These are phyloP conservation scores for Cadophora sp. DNA, from an alignment of 2,329 filamentous ascomycete species.

Conservation along the genomic window DNA sequence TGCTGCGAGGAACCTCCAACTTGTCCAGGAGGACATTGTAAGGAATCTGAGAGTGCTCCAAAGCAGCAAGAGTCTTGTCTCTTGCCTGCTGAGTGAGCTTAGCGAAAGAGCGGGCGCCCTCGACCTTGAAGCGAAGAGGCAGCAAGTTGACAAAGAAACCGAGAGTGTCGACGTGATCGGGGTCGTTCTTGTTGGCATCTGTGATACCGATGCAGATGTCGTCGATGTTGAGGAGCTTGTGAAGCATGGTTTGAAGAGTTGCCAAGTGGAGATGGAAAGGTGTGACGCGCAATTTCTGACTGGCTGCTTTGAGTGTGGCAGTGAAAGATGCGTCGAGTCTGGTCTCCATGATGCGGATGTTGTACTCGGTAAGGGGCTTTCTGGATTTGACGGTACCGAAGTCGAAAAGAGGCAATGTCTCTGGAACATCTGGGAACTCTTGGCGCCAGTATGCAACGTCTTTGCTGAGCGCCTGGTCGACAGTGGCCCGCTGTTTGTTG, in stretches of 20 bases:
- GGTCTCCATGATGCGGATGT: conserved; percentile 22
- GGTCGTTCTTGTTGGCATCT: conserved; percentile 45
- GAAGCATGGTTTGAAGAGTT: conserved; percentile 40
- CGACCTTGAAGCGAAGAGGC: conserved; percentile 30
- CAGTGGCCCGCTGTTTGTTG: conserved; percentile 41
- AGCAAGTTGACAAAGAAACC: conserved; percentile 34
- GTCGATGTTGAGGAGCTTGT: conserved; percentile 26
- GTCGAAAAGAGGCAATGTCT: conserved; percentile 44
- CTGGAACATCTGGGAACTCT: conserved; percentile 37
- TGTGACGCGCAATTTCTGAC: conserved; percentile 42
- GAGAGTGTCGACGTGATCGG: conserved; percentile 38
- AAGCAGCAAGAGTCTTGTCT: conserved; percentile 32
- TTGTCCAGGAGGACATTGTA: conserved; percentile 35
- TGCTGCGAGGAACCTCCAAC: conserved; percentile 32
- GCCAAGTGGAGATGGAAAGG: conserved; percentile 56
- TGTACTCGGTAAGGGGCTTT: conserved; percentile 25
- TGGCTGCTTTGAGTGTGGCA: conserved; percentile 19
- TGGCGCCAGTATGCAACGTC: conserved; percentile 47
- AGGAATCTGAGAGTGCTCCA: conserved; percentile 33
- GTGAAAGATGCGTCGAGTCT: conserved; percentile 18
- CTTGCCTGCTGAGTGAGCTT: conserved; percentile 41
- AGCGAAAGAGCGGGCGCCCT: conserved; percentile 40
- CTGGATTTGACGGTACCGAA: conserved; percentile 38
- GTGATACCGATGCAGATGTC: conserved; percentile 52
- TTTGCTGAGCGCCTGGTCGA: conserved; percentile 40